These are phyloP conservation scores for Melastoma candidum DNA, from an alignment of 441 rosid species.

Conservation along the genomic window DNA sequence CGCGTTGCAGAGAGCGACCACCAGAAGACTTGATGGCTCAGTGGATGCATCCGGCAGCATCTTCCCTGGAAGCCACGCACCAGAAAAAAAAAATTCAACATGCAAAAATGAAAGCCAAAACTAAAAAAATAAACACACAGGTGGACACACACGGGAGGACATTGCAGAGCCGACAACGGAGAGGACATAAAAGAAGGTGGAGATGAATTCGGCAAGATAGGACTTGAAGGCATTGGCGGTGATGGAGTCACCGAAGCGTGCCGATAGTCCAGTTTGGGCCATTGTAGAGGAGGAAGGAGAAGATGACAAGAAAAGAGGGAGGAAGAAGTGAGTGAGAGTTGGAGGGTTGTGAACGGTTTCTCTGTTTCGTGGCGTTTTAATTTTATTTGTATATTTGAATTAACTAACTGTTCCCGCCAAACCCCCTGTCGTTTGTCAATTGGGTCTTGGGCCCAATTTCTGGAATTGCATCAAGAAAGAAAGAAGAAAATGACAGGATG, in stretches of 20 bases:
- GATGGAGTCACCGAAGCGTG: constrained; percentile 46
- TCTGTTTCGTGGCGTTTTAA: no score
- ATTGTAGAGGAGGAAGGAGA: constrained; percentile 11
- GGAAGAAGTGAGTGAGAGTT: no score
- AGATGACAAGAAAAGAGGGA: no score
- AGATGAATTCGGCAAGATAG: constrained; percentile 83
- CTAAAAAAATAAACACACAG: no score
- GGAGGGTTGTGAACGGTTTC: no score
- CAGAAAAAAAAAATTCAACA: no score
- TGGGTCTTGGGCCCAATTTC: no score
- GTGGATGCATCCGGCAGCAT: constrained; percentile 31
- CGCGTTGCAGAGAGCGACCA: constrained; percentile 58
- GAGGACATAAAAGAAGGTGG: constrained; percentile 78
- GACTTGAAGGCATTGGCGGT: constrained; percentile 50
- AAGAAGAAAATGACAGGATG: constrained; percentile 29
- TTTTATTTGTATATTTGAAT: no score
- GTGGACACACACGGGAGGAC: constrained; percentile 31
- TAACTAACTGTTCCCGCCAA: no score
- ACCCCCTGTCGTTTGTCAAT: no score
- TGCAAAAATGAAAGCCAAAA: no score
- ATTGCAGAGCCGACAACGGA: constrained; percentile 80
- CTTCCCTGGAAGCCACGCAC: constrained; percentile 18
- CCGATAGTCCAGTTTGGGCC: constrained; percentile 37
- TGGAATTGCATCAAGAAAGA: no score
- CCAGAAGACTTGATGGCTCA: constrained; percentile 38